Conservation (phyloP, 75 land plant species). For the Pinus albicaulis region DNA sequence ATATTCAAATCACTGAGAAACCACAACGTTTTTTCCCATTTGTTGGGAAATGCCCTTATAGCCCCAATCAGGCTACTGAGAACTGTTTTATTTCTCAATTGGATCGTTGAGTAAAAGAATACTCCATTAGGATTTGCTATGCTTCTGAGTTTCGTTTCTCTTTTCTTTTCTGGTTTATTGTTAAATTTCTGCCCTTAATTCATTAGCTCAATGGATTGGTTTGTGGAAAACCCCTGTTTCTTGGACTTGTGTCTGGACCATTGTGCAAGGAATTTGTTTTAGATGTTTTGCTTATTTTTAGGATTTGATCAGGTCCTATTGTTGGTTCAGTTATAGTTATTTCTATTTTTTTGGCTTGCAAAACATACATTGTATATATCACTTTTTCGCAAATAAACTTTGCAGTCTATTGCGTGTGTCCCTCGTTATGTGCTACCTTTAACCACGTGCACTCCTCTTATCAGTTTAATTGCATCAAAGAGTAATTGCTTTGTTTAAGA, state of each 20-base stretch:
- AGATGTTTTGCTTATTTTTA: not conserved
- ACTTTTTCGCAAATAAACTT: too few relatives aligned
- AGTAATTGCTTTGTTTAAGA: not conserved
- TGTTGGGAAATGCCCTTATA: not conserved
- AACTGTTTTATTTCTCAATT: not conserved
- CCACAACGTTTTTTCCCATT: not conserved
- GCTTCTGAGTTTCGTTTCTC: not conserved
- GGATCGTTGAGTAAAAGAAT: not conserved
- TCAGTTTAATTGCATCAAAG: not conserved
- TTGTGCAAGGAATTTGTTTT: not conserved
- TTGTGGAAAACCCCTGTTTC: not conserved
- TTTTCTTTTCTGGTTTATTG: not conserved
- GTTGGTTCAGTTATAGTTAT: too few relatives aligned
- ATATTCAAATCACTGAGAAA: not conserved
- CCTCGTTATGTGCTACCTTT: not conserved
- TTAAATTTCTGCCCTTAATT: not conserved
- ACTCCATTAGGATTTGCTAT: too few relatives aligned
- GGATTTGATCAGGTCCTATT: not conserved
- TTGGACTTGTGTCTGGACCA: not conserved
- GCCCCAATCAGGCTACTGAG: not conserved
- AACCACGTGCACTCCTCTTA: not conserved
- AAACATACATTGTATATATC: too few relatives aligned
- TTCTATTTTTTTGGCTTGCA: too few relatives aligned
- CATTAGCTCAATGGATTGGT: not conserved
- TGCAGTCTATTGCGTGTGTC: too few relatives aligned